A percentile compares a stretch with the other conserved stretches of the same genome.
Conservation (phyloP, 2,329 filamentous ascomycete species). For the Penicillium sp. region DNA sequence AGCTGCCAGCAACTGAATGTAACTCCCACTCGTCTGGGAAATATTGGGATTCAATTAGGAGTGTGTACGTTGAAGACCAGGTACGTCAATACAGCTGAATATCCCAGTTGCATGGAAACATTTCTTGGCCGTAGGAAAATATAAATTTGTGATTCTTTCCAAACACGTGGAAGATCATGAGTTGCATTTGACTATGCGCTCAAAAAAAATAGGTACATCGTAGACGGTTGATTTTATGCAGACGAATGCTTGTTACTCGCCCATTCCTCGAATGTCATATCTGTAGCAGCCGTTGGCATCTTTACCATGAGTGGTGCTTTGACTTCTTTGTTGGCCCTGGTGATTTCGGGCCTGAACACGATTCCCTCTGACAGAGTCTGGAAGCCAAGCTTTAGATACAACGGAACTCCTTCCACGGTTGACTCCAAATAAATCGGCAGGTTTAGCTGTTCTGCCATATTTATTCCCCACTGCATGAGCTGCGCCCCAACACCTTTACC, state of each 20-base stretch:
- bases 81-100: too few relatives aligned
- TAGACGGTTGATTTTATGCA: background rate
- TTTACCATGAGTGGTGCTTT: slow-evolving; percentile 46
- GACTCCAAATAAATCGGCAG: slow-evolving; percentile 52
- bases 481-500: slow-evolving; percentile 45
- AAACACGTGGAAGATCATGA: background rate
- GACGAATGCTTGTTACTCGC: background rate
- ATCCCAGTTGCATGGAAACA: too few relatives aligned
- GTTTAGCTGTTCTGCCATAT: slow-evolving; percentile 22
- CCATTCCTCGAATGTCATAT: slow-evolving; percentile 5
- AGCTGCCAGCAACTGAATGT: too few relatives aligned
- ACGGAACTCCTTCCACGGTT: slow-evolving; percentile 41
- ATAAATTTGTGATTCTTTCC: too few relatives aligned
- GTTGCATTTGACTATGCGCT: background rate
- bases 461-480: slow-evolving; percentile 47
- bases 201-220: background rate
- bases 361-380: slow-evolving; percentile 33
- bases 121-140: too few relatives aligned
- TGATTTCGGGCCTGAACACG: slow-evolving; percentile 41
- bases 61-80: too few relatives aligned
- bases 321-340: slow-evolving; percentile 28
- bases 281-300: slow-evolving; percentile 33
- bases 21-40: too few relatives aligned
- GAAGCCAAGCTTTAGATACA: slow-evolving; percentile 52
- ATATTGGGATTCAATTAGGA: too few relatives aligned